phyloP scores from a whole-genome alignment of 257 asterid species.

The Euphrasia confusa region DNA sequence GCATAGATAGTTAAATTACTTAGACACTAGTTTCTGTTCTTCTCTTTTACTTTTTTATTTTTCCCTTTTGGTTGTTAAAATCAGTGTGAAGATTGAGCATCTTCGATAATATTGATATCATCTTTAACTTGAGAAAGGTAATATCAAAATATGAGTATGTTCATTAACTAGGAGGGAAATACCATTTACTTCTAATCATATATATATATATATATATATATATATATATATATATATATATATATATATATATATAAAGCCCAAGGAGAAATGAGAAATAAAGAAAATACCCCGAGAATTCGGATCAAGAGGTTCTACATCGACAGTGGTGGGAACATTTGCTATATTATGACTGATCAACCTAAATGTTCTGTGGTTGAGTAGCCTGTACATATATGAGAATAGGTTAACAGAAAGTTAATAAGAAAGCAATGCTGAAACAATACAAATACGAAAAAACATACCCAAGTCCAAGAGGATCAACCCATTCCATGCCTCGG shows the following conservation, averaged over 20 bases:
- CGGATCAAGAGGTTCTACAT: slow-evolving; percentile 73
- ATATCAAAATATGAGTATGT: slow-evolving; percentile 15
- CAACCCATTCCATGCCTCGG: slow-evolving; percentile 98
- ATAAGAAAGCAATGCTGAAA: slow-evolving; percentile 8
- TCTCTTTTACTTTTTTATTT: background rate
- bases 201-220: background rate
- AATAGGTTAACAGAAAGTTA: slow-evolving; percentile 24
- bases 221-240: background rate
- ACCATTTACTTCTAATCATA: slow-evolving; percentile 16
- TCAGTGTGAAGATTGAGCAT: slow-evolving; percentile 11
- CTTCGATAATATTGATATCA: slow-evolving; percentile 17
- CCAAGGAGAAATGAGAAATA: slow-evolving; percentile 22
- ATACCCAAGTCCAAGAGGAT: slow-evolving; percentile 98
- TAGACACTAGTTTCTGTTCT: background rate
- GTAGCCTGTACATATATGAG: slow-evolving; percentile 55
- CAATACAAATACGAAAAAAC: slow-evolving; percentile 19
- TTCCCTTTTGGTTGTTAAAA: background rate
- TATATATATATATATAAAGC: background rate
- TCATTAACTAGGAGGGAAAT: slow-evolving; percentile 15
- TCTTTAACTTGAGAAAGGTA: slow-evolving; percentile 10
- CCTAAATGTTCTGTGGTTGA: slow-evolving; percentile 82
- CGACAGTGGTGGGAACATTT: slow-evolving; percentile 47
- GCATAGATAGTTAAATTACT: background rate
- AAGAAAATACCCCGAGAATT: slow-evolving; percentile 65
- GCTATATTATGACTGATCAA: slow-evolving; percentile 72